phyloP scores from a whole-genome alignment of 2,329 filamentous ascomycete genomes.

The Fusarium incarnatum region DNA sequence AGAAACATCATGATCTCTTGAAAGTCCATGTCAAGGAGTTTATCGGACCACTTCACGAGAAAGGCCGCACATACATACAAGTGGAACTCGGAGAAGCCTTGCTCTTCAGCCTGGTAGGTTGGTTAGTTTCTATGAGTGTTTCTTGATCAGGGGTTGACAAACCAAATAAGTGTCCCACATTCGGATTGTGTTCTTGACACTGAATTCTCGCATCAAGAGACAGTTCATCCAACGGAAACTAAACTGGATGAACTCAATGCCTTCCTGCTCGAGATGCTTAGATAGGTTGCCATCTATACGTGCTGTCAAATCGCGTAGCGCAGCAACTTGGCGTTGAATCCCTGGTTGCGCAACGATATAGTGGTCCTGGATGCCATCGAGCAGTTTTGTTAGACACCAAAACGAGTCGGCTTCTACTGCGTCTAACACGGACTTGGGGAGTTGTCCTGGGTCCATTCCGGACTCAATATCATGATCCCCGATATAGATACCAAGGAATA shows the following conservation, averaged over 20 bases:
- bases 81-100: constrained; percentile 98
- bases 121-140: neutral
- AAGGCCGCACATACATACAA: constrained; percentile 98
- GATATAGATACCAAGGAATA: constrained; percentile 94
- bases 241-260: constrained; percentile 98
- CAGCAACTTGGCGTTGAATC: constrained; percentile 92
- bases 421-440: constrained; percentile 90
- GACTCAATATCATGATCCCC: constrained; percentile 92
- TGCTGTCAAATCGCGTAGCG: constrained; percentile 88
- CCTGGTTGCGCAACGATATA: constrained; percentile 98
- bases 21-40: constrained; percentile 96
- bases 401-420: constrained; percentile 98
- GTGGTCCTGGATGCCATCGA: constrained; percentile 99
- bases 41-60: constrained; percentile 97
- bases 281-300: constrained; percentile 87
- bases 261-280: constrained; percentile 88
- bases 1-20: constrained; percentile 99
- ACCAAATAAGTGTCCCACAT: constrained; percentile 99
- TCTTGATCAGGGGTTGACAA: constrained; percentile 51
- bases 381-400: constrained; percentile 96
- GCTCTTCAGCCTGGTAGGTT: constrained; percentile 85
- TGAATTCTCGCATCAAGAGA: constrained; percentile 96
- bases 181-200: constrained; percentile 93
- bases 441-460: constrained; percentile 95
- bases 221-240: constrained; percentile 99